phyloP scores from a whole-genome alignment of 306 rosid species.

The Gleditsia sinensis region DNA sequence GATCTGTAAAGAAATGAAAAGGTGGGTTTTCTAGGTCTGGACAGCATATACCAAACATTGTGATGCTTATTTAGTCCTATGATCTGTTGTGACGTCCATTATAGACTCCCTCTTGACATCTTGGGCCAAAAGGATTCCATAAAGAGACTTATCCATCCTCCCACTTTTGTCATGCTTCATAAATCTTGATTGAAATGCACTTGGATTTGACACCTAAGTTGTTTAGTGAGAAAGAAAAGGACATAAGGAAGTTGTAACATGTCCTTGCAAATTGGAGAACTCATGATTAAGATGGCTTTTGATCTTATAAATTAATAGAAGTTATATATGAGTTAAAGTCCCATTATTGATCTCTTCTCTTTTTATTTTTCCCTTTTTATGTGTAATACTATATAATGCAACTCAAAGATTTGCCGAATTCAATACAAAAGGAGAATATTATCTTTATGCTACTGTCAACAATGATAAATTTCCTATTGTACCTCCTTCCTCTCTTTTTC shows the following conservation, averaged over 20 bases:
- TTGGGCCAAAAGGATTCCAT: constrained; percentile 20
- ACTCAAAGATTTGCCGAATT: constrained; percentile 19
- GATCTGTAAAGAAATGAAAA: neutral
- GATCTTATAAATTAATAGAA: constrained; percentile 19
- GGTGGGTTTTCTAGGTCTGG: neutral
- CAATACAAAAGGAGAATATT: neutral
- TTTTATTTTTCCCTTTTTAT: neutral
- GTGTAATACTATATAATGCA: neutral
- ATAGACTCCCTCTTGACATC: neutral
- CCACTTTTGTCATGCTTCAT: neutral
- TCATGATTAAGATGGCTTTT: neutral
- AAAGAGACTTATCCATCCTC: neutral
- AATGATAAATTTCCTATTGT: neutral
- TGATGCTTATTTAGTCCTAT: neutral
- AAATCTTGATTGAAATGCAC: constrained; percentile 18
- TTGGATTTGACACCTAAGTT: neutral
- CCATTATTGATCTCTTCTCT: neutral
- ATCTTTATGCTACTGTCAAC: constrained; percentile 14
- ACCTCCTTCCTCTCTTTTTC: neutral
- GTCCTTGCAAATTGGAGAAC: constrained; percentile 22
- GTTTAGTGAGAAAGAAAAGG: neutral
- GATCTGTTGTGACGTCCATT: neutral
- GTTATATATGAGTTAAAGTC: constrained; percentile 19
- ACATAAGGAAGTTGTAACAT: neutral
- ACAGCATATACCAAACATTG: neutral